Conservation (phyloP, 192 early-diverging fungal species). For the Coemansia sp. region DNA sequence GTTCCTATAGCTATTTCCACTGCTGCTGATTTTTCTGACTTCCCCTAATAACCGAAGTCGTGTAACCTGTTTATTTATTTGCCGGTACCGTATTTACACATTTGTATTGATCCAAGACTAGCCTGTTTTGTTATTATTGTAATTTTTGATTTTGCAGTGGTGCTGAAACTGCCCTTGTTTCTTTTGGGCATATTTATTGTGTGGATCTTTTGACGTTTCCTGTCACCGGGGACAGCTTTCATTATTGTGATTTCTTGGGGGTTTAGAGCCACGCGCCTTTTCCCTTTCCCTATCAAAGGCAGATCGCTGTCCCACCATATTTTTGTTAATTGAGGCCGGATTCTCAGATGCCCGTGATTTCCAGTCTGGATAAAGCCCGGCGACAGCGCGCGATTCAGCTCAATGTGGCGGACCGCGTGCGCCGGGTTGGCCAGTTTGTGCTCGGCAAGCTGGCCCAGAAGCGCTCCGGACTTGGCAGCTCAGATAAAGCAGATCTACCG, state of each 20-base stretch:
- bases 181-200: background rate
- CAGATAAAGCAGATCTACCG: background rate
- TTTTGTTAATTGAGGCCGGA: background rate
- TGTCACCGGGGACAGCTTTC: background rate
- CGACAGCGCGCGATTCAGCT: slow-evolving; percentile 21
- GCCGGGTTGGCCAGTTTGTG: slow-evolving; percentile 35
- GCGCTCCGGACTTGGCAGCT: background rate
- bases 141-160: background rate
- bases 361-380: slow-evolving; percentile 37
- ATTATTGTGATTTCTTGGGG: background rate
- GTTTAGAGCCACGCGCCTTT: background rate
- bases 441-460: slow-evolving; percentile 38
- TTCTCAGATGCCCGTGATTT: slow-evolving; percentile 29
- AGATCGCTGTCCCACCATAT: background rate
- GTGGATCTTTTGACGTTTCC: background rate
- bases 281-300: background rate
- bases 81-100: background rate
- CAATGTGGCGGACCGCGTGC: slow-evolving; percentile 15
- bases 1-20: background rate
- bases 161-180: background rate
- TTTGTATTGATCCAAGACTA: background rate
- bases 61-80: background rate
- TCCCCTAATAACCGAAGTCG: background rate
- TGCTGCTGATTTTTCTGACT: background rate
- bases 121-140: background rate